Conservation (phyloP, 1,284 basidiomycete species). For the Ganoderma sinense region DNA sequence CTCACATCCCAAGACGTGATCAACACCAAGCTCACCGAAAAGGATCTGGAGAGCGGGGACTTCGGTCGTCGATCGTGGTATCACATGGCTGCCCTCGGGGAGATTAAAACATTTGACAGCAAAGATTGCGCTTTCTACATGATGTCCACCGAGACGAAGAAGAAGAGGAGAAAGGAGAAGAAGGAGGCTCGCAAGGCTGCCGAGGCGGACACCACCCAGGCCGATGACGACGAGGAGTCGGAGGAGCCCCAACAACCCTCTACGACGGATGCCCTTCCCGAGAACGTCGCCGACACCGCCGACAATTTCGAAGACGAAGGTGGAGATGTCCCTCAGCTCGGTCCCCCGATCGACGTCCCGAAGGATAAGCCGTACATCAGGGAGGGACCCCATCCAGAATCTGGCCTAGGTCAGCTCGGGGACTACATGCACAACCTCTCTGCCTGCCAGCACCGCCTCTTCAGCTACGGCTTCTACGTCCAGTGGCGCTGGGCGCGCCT, state of each 20-base stretch:
- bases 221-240: not conserved
- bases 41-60: not conserved
- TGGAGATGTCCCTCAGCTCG: not conserved
- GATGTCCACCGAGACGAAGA: not conserved
- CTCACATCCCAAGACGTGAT: not conserved
- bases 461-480: conserved; percentile 9
- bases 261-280: not conserved
- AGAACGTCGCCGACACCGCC: not conserved
- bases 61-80: not conserved
- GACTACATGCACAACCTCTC: conserved; percentile 4
- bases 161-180: not conserved
- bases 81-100: not conserved
- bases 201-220: not conserved
- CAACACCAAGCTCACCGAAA: not conserved
- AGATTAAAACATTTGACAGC: not conserved
- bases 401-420: conserved; percentile 1
- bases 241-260: not conserved
- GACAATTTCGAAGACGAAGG: not conserved
- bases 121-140: not conserved
- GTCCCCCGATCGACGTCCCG: not conserved
- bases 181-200: not conserved
- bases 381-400: not conserved
- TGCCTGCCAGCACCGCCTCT: conserved; percentile 9
- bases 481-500: conserved; percentile 3
- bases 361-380: not conserved